These are phyloP conservation scores for Halophytophthora polymorphica DNA, from an alignment of 352 stramenopile genomes.

Conservation along the genomic window DNA sequence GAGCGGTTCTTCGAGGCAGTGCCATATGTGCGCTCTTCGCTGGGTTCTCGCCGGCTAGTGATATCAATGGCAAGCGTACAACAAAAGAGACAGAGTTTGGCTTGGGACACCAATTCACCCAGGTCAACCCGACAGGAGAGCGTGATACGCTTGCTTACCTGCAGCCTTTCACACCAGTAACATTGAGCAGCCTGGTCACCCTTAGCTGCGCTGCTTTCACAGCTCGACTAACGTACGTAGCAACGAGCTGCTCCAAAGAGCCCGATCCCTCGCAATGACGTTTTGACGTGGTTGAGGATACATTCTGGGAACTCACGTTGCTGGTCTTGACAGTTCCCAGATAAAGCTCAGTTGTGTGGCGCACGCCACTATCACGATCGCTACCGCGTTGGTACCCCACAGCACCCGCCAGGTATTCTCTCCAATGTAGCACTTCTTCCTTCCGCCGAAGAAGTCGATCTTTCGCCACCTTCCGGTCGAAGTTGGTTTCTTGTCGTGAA, in stretches of 20 bases:
- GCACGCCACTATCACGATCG: background rate
- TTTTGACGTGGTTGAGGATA: background rate
- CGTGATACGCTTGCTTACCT: constrained; percentile 4
- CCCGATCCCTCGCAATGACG: background rate
- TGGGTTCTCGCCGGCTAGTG: constrained; percentile 1
- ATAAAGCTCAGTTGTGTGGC: background rate
- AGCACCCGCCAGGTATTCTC: constrained; percentile 10
- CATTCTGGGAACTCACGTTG: background rate
- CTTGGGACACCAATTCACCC: background rate
- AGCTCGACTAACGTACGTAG: constrained; percentile 4
- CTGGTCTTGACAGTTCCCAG: background rate
- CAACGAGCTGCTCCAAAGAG: constrained; percentile 9
- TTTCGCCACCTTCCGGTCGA: constrained; percentile 27
- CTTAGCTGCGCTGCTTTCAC: constrained; percentile 15
- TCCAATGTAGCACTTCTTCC: constrained; percentile 22
- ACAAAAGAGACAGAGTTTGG: background rate
- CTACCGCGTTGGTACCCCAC: constrained; percentile 3
- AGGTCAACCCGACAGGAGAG: background rate
- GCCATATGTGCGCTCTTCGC: constrained; percentile 2
- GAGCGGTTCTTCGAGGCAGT: background rate
- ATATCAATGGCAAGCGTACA: constrained; percentile 3
- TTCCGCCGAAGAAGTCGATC: constrained; percentile 24
- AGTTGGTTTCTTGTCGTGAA: constrained; percentile 21
- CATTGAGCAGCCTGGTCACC: constrained; percentile 1
- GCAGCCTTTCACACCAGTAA: constrained; percentile 6